These are phyloP conservation scores for Ascochyta clinopodiicola DNA, from an alignment of 2,329 filamentous ascomycete species.

Conservation along the genomic window DNA sequence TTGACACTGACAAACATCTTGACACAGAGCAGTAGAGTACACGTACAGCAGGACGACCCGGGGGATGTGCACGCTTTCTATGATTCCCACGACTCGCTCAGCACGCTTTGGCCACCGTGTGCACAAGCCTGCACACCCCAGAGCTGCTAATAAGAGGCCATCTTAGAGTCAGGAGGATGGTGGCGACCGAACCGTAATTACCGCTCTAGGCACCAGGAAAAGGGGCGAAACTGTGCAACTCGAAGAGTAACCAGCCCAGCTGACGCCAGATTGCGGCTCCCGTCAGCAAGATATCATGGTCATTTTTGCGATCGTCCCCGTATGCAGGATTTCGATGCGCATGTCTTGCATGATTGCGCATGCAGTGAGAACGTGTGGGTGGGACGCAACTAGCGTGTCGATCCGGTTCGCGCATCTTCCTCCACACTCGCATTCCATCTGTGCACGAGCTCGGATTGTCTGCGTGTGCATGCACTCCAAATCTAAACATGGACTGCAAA, in stretches of 20 bases:
- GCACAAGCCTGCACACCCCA: conserved; percentile 10
- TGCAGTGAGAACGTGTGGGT: not conserved
- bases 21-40: not conserved
- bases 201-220: conserved; percentile 14
- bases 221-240: conserved; percentile 17
- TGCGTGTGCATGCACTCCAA: not conserved
- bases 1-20: conserved; percentile 25
- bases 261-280: not conserved
- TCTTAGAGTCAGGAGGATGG: conserved; percentile 15
- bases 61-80: conserved; percentile 17
- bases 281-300: not conserved
- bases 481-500: too few relatives aligned
- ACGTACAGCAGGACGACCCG: conserved; percentile 11
- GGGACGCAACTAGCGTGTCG: not conserved
- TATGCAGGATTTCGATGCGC: not conserved
- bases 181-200: conserved; percentile 19
- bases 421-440: conserved; percentile 1
- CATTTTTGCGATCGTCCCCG: not conserved
- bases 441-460: not conserved
- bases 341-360: conserved; percentile 6
- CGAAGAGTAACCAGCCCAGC: not conserved
- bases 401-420: conserved; percentile 12
- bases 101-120: conserved; percentile 13
- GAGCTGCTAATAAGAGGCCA: conserved; percentile 14
- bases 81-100: conserved; percentile 6